Base-by-base conservation (phyloP, 1,139 yeast species). In the Diutina catenulata region DNA sequence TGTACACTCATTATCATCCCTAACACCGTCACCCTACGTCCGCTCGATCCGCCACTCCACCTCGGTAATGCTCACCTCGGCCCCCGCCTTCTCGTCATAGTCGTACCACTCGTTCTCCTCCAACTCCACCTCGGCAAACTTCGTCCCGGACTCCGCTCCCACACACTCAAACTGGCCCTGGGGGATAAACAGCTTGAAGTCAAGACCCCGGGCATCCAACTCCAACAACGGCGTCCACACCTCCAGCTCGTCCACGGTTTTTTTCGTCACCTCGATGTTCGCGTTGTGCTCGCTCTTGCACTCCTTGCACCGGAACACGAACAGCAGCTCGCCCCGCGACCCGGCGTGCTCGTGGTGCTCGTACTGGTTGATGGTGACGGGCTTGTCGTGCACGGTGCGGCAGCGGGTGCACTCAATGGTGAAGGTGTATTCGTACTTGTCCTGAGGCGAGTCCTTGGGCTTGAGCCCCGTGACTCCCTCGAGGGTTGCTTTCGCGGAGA, bases 51-150 rank as follows among this genome's bases (percentile, higher is more conserved):
- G 20, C 35, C 35, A 87, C 39, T 62, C 53, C 15, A 78, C 68
- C 7, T 84, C 91, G 2, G 82, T 75, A 13, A 91, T 70, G 29
- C 93, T 76, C 18, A 87, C 96, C 55, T 91, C 96, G 21, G 65
- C 74, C 9, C 76, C 74, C 4, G 83, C 79, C 50, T 78, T 74
- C 42, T 91, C 97, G 53, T 91, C 97, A 53, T 88, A 93, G 51
- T 91, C 98, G 54, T 79, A 91, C 94, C 95, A 88, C 53, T 91
- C 97, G 35, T 73, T 76, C 31, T 86, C 96, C 32, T 68, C 72
- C 38, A 86, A 58, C 41, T 80, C 86, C n/a, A 86, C 70, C 16
- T 79, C 86, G 10, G 53, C 54, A 49, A 82, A 83, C 41, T 53
- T 57, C 2, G 82, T 66, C 8, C 58, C 55, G 3, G 74, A 57